Base-by-base conservation (phyloP, 2,329 filamentous ascomycete genomes). In the Colletotrichum tropicale region DNA sequence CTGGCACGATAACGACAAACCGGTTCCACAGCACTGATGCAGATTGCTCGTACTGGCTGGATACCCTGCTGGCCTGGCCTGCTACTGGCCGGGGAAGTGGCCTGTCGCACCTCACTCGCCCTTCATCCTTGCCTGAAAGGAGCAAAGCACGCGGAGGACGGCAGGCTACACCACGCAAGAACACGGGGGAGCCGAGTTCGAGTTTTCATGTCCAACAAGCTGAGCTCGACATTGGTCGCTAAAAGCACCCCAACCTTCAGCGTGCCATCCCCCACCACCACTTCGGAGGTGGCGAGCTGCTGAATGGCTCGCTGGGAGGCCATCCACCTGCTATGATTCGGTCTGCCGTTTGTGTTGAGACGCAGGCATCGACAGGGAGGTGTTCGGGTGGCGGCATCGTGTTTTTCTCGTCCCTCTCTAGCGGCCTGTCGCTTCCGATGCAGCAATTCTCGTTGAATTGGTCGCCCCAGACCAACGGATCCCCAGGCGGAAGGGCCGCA, bases 401-500 rank as follows among this genome's bases (percentile, higher is more conserved):
- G 28, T 62, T 73, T 75, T 65, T 75, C 32, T 48, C 30, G 69
- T 64, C 56, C 72, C 62, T 68, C 36, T 15, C 36, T 64, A 65
- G 70, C 64, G 70, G 38, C 43, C 43, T 74, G 43, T 26, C 24
- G 30, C 24, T 48, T 38, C 43, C 58, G 58, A 68, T 67, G 73
- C 68, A 69, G 56, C 65, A 76, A 74, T 76, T 77, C 75, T 77
- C 72, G 75, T 78, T 72, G 69, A 77, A 78, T 74, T 77, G 62
- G 28, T 73, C 75, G 70, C 48, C 24, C n/a, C 38, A 70, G 58
- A 43, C 55, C 58, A 64, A 32, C n/a, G 32, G 5, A 52, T 48
- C 38, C 38, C 38, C 18, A 30, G 56, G 36, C 16, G 38, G 18
- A 48, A 48, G 38, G 38, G 28, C 24, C 13, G 2, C 56, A 28